Evolutionary conservation across 2,329 filamentous ascomycete species (phyloP), one percentile per base, ranked within the genome.

Genomic region (Diplodia corticola): DNA sequence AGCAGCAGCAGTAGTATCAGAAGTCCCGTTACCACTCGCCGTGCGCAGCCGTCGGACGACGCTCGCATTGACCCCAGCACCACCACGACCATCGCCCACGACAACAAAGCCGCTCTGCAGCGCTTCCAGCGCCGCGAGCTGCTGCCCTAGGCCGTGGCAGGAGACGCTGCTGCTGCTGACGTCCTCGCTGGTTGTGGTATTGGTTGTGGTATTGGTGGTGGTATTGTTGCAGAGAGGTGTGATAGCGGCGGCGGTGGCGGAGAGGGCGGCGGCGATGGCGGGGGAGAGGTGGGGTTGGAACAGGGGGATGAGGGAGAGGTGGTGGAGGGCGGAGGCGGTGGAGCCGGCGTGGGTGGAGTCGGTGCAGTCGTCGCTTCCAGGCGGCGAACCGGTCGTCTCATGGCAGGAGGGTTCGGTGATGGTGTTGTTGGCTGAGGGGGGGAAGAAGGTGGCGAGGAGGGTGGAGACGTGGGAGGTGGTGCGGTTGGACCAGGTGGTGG

Each of bases 311-410:
- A n/a, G n/a, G n/a, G n/a, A n/a, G n/a, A 17, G 13, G 7, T 53
- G 26, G 2, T 53, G 88, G 28, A 86, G 78, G 28, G 92, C 81
- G 75, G 91, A 92, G 12, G 88, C 90, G 79, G 93, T 93, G 86
- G 92, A n/a, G n/a, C n/a, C 93, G 55, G 84, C 87, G 72, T 85
- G 84, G 79, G 35, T 13, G 12, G 92, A 89, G 75, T 93, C 90
- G 69, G 83, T 83, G 78, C 91, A 86, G 82, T 91, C 93, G 28
- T 80, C 81, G 65, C 79, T 78, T n/a, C n/a, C n/a, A n/a, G n/a
- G n/a, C 66, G 77, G 77, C 7, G 76, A 72, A 78, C 93, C 90
- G 79, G 4, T 13, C 12, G 1, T 37, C n/a, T n/a, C n/a, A n/a
- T n/a, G n/a, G 35, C 91, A 93, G 33, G 85, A 84, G 68, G 82